phyloP scores from a whole-genome alignment of 1,284 basidiomycete genomes.

The Irpex lacteus region DNA sequence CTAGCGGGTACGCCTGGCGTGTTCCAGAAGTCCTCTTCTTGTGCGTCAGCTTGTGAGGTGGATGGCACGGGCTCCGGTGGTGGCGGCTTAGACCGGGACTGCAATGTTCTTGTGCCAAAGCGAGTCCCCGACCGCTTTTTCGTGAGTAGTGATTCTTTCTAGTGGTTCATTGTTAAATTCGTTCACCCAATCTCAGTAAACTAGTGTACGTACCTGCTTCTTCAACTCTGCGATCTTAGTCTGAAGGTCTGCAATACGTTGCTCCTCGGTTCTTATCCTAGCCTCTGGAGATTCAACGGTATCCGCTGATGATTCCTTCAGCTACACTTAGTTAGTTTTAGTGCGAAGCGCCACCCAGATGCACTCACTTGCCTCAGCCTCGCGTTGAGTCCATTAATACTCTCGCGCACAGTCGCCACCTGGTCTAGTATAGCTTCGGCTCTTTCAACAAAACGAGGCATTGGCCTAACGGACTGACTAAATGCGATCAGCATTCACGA shows the following conservation, averaged over 20 bases:
- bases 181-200: neutral
- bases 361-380: slow-evolving; percentile 52
- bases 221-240: slow-evolving; percentile 50
- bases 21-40: slow-evolving; percentile 59
- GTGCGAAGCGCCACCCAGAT: neutral
- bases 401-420: slow-evolving; percentile 47
- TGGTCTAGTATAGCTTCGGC: slow-evolving; percentile 52
- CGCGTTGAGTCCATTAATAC: slow-evolving; percentile 47
- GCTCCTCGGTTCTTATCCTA: slow-evolving; percentile 54
- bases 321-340: slow-evolving; percentile 29
- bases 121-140: slow-evolving; percentile 19
- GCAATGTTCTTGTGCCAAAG: neutral
- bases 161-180: neutral
- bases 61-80: slow-evolving; percentile 10
- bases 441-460: slow-evolving; percentile 67
- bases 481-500: slow-evolving; percentile 1
- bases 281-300: slow-evolving; percentile 39
- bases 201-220: slow-evolving; percentile 38
- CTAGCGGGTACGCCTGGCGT: slow-evolving; percentile 54
- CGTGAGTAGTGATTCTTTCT: slow-evolving; percentile 45
- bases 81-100: slow-evolving; percentile 15
- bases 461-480: slow-evolving; percentile 63
- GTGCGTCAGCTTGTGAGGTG: slow-evolving; percentile 26
- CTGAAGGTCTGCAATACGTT: slow-evolving; percentile 51
- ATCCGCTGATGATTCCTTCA: slow-evolving; percentile 26